Percentiles rank a stretch among this genome's conserved stretches.
phyloP scores from a whole-genome alignment of 495 filamentous ascomycete genomes.

The Lichina pygmaea region DNA sequence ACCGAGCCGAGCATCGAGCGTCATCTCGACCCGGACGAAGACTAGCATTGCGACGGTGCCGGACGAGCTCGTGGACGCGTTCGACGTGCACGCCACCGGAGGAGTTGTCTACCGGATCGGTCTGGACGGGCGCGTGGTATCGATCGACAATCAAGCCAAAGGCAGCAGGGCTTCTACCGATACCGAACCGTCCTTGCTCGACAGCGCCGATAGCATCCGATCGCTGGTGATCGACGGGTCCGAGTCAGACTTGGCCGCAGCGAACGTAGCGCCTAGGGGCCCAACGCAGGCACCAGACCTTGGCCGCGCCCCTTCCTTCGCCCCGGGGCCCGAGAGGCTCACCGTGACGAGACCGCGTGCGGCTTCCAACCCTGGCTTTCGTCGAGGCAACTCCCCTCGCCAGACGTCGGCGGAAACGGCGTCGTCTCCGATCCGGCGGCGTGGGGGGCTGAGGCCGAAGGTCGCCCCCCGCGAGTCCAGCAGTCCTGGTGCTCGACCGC shows the following conservation, averaged over 20 bases:
- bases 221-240: too few species aligned
- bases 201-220: too few species aligned
- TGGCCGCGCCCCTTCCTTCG: slow-evolving; percentile 3
- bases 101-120: neutral
- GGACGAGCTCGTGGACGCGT: neutral
- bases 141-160: too few species aligned
- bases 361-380: too few species aligned
- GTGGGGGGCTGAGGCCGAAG: too few species aligned
- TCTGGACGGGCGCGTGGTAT: neutral
- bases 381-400: too few species aligned
- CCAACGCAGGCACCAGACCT: neutral
- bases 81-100: neutral
- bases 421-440: too few species aligned
- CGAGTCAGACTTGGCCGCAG: neutral
- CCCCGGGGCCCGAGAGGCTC: slow-evolving; percentile 3
- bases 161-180: too few species aligned
- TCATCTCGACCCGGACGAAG: slow-evolving; percentile 1
- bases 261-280: neutral
- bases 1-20: slow-evolving; percentile 1
- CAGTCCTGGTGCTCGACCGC: too few species aligned
- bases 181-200: too few species aligned
- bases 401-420: too few species aligned
- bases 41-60: slow-evolving; percentile 1
- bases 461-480: too few species aligned
- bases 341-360: slow-evolving; percentile 1